Conservation (phyloP, 129 eudicot genomes). For the Lactuca saligna region DNA sequence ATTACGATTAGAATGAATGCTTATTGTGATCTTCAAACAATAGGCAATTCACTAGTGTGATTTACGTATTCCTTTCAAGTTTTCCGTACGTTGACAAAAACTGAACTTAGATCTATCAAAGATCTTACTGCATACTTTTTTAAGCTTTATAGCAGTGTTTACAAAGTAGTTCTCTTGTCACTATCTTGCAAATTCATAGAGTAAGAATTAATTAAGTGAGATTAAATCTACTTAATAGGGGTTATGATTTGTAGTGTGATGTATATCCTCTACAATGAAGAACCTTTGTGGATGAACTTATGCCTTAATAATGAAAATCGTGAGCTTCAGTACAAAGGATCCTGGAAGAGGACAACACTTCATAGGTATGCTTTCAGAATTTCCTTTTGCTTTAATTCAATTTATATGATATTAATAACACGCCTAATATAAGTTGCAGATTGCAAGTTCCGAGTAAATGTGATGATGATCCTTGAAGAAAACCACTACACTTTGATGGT, state of each 20-base stretch:
- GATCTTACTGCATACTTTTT: neutral
- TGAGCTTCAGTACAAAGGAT: constrained; percentile 72
- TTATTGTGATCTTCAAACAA: constrained; percentile 1
- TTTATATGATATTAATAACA: constrained; percentile 14
- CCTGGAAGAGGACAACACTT: constrained; percentile 89
- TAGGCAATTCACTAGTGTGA: neutral
- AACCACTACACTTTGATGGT: constrained; percentile 76
- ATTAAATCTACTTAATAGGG: constrained; percentile 4
- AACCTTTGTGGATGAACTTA: constrained; percentile 94
- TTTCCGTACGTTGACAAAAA: neutral
- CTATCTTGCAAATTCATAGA: neutral
- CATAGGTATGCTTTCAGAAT: constrained; percentile 53
- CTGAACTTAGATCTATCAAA: neutral
- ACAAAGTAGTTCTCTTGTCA: neutral
- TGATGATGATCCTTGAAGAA: constrained; percentile 39
- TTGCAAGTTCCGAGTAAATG: constrained; percentile 45
- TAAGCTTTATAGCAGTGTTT: no score
- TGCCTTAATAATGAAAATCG: constrained; percentile 69
- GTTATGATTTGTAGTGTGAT: constrained; percentile 66
- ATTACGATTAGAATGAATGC: constrained; percentile 19
- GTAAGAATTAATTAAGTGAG: neutral
- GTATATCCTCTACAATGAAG: constrained; percentile 97
- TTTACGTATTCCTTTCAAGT: neutral
- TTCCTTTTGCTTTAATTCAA: neutral
- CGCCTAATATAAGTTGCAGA: constrained; percentile 36